Evolutionary conservation across 306 rosid genomes (phyloP), one percentile per base, ranked within the genome.

Genomic region (Phaseolus lunatus): DNA sequence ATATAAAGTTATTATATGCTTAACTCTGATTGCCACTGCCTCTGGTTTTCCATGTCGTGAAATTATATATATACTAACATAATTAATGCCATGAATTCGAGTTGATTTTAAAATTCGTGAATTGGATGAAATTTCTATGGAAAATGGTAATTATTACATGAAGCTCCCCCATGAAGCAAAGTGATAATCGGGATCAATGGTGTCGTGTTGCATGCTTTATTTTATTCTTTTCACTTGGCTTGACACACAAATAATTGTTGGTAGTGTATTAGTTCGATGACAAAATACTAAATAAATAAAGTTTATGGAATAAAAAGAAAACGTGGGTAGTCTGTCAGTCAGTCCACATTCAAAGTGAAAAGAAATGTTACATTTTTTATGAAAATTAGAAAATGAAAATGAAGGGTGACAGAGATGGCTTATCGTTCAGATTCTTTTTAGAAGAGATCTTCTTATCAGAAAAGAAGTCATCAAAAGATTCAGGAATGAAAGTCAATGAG

Each of bases 401-500:
- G 49, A 57, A 71, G 66, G 84, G 68, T 31, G 72, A 81, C 80
- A 75, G 79, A 82, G 57, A 83, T 68, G 78, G 76, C 81, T 82
- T 89, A 84, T 84, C 85, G 66, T 78, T 79, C 61, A 85, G 94
- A 90, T 90, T 85, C 91, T 82, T 84, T 90, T 79, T 10, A 54
- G 82, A 77, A 78, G 69, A 78, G 89, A 85, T 91, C 91, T 82
- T 90, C 89, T 81, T 88, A 84, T 86, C 88, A 82, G 85, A 80
- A 86, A 61, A 43, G 78, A 87, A 89, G 91, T 87, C 89, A 82
- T 84, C 54, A 57, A 84, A 68, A 68, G 87, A 86, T 71, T 80
- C 81, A 80, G 11, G 41, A 75, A 47, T 64, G 27, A 47, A 88
- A 88, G 96, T 91, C 96, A 89, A 94, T 47, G 76, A 65, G 73